phyloP scores from a whole-genome alignment of 2,329 filamentous ascomycete genomes.

The Neopestalotiopsis rosae region DNA sequence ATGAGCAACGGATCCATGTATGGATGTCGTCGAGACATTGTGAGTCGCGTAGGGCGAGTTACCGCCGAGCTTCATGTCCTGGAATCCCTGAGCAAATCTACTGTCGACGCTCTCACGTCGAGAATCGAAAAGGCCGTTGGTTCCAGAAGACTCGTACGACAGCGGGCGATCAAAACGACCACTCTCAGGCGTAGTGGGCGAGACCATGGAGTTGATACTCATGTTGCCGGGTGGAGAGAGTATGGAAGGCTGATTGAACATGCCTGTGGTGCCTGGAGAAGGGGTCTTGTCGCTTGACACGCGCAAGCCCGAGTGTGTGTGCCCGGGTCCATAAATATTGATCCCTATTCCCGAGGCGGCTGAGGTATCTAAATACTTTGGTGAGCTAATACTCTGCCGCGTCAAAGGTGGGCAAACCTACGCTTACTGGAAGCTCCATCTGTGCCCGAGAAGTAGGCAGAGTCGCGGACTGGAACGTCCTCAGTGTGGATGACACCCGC shows the following conservation, averaged over 20 bases:
- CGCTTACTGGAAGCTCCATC: conserved; percentile 55
- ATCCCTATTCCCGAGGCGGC: conserved; percentile 49
- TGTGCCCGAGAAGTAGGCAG: conserved; percentile 56
- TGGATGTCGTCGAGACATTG: conserved; percentile 77
- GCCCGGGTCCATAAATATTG: conserved; percentile 40
- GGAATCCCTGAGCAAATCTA: conserved; percentile 74
- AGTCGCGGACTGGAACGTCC: conserved; percentile 50
- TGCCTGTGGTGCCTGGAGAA: conserved; percentile 60
- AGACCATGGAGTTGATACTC: conserved; percentile 71
- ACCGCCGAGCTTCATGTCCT: conserved; percentile 70
- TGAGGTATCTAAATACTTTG: conserved; percentile 45
- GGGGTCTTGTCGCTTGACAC: conserved; percentile 65
- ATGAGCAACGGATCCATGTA: conserved; percentile 74
- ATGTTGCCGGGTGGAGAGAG: conserved; percentile 65
- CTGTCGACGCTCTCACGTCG: conserved; percentile 82
- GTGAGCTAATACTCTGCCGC: conserved; percentile 22
- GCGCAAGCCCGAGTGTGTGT: conserved; percentile 53
- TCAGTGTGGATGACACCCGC: conserved; percentile 56
- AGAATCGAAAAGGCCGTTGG: conserved; percentile 53
- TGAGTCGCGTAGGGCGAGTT: conserved; percentile 75
- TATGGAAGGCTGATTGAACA: conserved; percentile 54
- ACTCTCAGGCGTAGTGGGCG: conserved; percentile 57
- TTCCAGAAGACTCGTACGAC: conserved; percentile 45
- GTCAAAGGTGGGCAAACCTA: conserved; percentile 37
- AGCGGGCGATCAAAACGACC: conserved; percentile 50